Conservation (phyloP, 306 rosid genomes). For the Pterocarpus macrocarpus region DNA sequence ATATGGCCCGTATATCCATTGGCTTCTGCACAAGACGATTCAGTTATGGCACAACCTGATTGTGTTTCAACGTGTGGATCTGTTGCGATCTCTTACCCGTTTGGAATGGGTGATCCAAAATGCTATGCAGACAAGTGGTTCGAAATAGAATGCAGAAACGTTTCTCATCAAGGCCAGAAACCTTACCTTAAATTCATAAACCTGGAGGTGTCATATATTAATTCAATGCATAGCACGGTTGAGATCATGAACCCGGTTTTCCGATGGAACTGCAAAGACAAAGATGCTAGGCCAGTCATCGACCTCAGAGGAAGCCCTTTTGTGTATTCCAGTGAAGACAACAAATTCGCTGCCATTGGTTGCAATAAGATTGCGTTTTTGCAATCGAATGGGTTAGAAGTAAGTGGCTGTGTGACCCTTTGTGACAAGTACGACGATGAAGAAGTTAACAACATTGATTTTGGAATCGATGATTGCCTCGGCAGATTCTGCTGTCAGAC, state of each 20-base stretch:
- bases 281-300: background rate
- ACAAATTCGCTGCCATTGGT: conserved; percentile 43
- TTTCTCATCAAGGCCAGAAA: background rate
- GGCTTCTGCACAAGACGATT: background rate
- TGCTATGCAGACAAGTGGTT: conserved; percentile 32
- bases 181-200: background rate
- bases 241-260: conserved; percentile 20
- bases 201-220: conserved; percentile 18
- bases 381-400: conserved; percentile 23
- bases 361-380: conserved; percentile 42
- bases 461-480: conserved; percentile 13
- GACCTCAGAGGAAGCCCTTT: conserved; percentile 48
- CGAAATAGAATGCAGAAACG: background rate
- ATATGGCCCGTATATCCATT: background rate
- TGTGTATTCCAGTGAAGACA: conserved; percentile 11
- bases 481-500: conserved; percentile 44
- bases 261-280: background rate
- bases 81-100: conserved; percentile 47
- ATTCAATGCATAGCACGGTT: background rate
- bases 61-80: conserved; percentile 44
- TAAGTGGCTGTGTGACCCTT: conserved; percentile 50
- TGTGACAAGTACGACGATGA: conserved; percentile 25
- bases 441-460: background rate
- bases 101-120: conserved; percentile 39
- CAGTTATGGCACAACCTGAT: background rate